phyloP scores from a whole-genome alignment of 345 rosid genomes.

The Aquilaria yunnanensis region DNA sequence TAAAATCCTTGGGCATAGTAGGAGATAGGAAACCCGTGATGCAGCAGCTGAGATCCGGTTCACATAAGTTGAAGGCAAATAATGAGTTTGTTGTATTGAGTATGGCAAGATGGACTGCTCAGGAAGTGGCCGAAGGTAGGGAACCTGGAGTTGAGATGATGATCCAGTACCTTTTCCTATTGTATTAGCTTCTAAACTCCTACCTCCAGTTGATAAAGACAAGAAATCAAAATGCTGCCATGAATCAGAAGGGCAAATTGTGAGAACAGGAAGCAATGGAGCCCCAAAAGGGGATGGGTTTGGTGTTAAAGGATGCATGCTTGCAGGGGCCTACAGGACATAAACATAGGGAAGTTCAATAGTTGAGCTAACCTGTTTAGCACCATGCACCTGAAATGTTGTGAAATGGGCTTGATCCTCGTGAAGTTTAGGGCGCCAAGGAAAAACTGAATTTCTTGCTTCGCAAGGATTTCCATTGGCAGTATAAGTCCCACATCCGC shows the following conservation, averaged over 20 bases:
- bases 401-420: constrained; percentile 24
- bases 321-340: background rate
- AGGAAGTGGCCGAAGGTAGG: constrained; percentile 27
- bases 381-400: constrained; percentile 17
- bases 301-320: too few species aligned
- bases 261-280: constrained; percentile 7
- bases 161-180: constrained; percentile 24
- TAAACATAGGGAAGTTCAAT: constrained; percentile 9
- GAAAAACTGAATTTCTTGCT: constrained; percentile 17
- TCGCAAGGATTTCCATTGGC: constrained; percentile 20
- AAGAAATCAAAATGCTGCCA: constrained; percentile 60
- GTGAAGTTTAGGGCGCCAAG: constrained; percentile 17
- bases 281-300: too few species aligned
- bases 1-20: background rate
- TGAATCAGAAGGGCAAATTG: constrained; percentile 2
- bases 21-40: constrained; percentile 42
- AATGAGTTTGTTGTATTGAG: constrained; percentile 21
- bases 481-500: constrained; percentile 3
- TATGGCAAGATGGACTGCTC: constrained; percentile 26
- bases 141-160: constrained; percentile 27
- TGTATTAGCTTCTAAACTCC: constrained; percentile 21
- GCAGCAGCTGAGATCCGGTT: constrained; percentile 38
- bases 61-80: constrained; percentile 27
- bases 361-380: constrained; percentile 38
- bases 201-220: constrained; percentile 42